Conservation (phyloP, 2,329 filamentous ascomycete genomes). For the Chrysoporthe cubensis region DNA sequence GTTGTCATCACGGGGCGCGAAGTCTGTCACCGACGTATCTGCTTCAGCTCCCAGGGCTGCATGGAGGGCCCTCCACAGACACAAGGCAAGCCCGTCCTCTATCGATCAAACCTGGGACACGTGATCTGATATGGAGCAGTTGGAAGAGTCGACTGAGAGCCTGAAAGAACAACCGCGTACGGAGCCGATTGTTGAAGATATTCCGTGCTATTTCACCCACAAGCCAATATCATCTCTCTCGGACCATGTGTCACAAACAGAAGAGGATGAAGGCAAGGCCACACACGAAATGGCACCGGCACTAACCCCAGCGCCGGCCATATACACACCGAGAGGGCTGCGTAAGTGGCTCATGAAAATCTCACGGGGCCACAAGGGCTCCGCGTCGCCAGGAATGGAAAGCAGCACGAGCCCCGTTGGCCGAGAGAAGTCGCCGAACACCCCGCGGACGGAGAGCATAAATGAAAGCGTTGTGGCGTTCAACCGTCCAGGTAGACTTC, state of each 20-base stretch:
- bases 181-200: not conserved
- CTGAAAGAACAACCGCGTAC: not conserved
- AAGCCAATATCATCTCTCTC: not conserved
- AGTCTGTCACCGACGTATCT: not conserved
- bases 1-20: not conserved
- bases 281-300: not conserved
- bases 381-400: not conserved
- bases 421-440: not conserved
- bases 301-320: not conserved
- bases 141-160: not conserved
- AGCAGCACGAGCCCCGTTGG: not conserved
- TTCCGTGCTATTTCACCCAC: conserved; percentile 21
- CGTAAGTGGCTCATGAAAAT: conserved; percentile 21
- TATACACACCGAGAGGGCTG: conserved; percentile 6
- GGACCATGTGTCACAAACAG: not conserved
- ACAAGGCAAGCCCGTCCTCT: conserved; percentile 10
- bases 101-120: not conserved
- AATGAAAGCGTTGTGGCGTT: not conserved
- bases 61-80: conserved; percentile 15
- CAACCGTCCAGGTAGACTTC: conserved; percentile 14
- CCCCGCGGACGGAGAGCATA: not conserved
- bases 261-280: not conserved
- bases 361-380: not conserved
- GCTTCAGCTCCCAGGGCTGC: not conserved
- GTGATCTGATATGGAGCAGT: conserved; percentile 12